Evolutionary conservation across 768 basidiomycete genomes (phyloP).

Genomic region (Suillus hirtellus): DNA sequence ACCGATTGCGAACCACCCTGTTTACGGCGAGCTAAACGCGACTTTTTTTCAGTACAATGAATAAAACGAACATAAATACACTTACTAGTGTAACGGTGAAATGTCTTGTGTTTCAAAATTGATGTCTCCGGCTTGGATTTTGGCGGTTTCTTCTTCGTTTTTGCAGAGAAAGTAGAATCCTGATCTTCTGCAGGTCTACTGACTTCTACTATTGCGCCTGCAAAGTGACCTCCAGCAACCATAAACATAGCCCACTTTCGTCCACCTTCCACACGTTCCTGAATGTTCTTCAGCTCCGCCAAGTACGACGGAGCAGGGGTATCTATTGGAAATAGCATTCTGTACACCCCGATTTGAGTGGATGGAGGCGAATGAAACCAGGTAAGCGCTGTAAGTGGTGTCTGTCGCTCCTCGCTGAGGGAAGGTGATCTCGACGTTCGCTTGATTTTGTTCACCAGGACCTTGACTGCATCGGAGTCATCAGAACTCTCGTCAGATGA

Average conservation of each 20-base stretch:
- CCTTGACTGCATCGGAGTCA: conserved; percentile 65
- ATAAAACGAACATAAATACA: conserved; percentile 15
- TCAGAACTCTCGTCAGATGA: conserved; percentile 62
- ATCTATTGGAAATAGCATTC: conserved; percentile 61
- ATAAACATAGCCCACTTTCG: conserved; percentile 94
- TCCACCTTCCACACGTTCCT: conserved; percentile 51
- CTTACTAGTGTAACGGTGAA: conserved; percentile 97
- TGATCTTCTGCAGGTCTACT: conserved; percentile 52
- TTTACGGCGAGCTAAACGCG: conserved; percentile 81
- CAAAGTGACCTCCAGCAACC: conserved; percentile 98
- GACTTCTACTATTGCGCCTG: conserved; percentile 83
- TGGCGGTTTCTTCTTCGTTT: conserved; percentile 55
- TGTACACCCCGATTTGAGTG: conserved; percentile 91
- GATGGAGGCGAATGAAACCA: conserved; percentile 91
- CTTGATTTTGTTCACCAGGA: conserved; percentile 65
- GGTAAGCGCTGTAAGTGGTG: conserved; percentile 66
- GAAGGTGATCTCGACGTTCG: conserved; percentile 46
- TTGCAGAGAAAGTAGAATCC: conserved; percentile 35
- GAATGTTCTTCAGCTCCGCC: conserved; percentile 64
- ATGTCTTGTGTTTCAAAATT: conserved; percentile 89
- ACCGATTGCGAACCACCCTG: conserved; percentile 94
- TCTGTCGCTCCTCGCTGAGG: conserved; percentile 41
- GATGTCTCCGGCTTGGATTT: conserved; percentile 77
- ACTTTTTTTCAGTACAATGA: conserved; percentile 14
- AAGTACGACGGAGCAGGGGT: conserved; percentile 50